Conservation (phyloP, 1,139 yeast species). For the Pichia sp. region DNA sequence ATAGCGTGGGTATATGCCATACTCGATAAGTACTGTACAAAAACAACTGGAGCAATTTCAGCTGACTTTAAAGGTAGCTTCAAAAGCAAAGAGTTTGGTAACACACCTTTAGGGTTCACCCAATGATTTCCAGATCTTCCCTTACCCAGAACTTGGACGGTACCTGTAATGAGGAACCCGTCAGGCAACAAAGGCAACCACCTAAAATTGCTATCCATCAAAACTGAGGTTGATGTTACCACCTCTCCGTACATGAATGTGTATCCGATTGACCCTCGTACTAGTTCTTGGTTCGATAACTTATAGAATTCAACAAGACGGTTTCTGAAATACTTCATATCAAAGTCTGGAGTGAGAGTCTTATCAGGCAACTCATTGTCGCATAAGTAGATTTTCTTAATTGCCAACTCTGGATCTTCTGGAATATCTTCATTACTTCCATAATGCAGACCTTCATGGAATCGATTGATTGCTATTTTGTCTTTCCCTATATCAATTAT, state of each 20-base stretch:
- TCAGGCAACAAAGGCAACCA: constrained; percentile 59
- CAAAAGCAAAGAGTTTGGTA: constrained; percentile 73
- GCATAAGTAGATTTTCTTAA: constrained; percentile 51
- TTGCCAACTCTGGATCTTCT: constrained; percentile 51
- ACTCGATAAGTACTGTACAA: constrained; percentile 81
- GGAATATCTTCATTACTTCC: constrained; percentile 30
- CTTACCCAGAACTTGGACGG: constrained; percentile 82
- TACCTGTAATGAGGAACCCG: constrained; percentile 70
- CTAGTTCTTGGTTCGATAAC: constrained; percentile 22
- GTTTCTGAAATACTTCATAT: constrained; percentile 52
- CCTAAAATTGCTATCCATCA: constrained; percentile 67
- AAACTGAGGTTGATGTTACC: constrained; percentile 77
- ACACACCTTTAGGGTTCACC: constrained; percentile 91
- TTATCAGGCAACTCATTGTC: constrained; percentile 40
- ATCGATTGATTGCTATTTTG: constrained; percentile 41
- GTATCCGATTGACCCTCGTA: constrained; percentile 49
- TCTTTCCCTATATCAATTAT: constrained; percentile 51
- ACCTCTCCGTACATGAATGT: constrained; percentile 77
- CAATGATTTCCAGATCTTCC: constrained; percentile 95
- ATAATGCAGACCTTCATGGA: constrained; percentile 4
- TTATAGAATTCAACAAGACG: constrained; percentile 36
- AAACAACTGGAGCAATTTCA: constrained; percentile 54
- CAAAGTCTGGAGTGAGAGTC: constrained; percentile 65
- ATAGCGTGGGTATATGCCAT: constrained; percentile 82
- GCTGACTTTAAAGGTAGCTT: constrained; percentile 46